Evolutionary conservation across 1,284 basidiomycete genomes (phyloP), one percentile per base, ranked within the genome.

Genomic region (Ganoderma resinaceum): DNA sequence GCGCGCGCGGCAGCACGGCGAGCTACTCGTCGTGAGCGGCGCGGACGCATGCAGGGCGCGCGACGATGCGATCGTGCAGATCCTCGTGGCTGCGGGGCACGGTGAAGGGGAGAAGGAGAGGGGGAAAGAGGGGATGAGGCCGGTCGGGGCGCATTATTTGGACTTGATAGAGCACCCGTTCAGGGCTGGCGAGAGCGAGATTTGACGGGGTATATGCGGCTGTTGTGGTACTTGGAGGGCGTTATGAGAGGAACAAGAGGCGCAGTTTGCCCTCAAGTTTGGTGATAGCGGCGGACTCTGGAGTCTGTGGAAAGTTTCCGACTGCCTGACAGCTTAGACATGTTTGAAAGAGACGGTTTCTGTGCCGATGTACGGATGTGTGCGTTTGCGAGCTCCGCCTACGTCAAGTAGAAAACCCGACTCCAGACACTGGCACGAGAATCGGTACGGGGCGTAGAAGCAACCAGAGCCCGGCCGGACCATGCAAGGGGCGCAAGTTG

Each of bases 1-100:
- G 62, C 73, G 71, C 4, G 84, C 85, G 16, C 78, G 83, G 35
- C 68, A 73, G 69, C 75, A 77, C 62, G 84, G 84, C 1, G 80
- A 83, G 42, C 60, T 65, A 29, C 78, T 83, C 11, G 81, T 82
- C 12, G 74, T 81, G 12, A 68, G 75, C 11, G 81, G 82, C 1
- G 67, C 76, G 6, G 81, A 83, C 40, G 77, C 71, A 18, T 80
- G 80, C 71, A 76, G 76, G 60, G 69, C 67, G 40, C 72, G 84
- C 12, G 80, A 85, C 67, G 72, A 78, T 11, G 60, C 38, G 29
- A 53, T 78, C 11, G 76, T 73, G 62, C 75, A 61, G 46, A 26
- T 49, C 46, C 46, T 49, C 23, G 9, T 11, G 23, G 23, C 3
- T 7, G 23, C 12, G 23, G 46, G 46, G 46, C 20, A 9, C n/a